Evolutionary conservation across 352 stramenopile genomes (phyloP), one percentile per base, ranked within the genome.

Genomic region (Phytophthora pseudosyringae): DNA sequence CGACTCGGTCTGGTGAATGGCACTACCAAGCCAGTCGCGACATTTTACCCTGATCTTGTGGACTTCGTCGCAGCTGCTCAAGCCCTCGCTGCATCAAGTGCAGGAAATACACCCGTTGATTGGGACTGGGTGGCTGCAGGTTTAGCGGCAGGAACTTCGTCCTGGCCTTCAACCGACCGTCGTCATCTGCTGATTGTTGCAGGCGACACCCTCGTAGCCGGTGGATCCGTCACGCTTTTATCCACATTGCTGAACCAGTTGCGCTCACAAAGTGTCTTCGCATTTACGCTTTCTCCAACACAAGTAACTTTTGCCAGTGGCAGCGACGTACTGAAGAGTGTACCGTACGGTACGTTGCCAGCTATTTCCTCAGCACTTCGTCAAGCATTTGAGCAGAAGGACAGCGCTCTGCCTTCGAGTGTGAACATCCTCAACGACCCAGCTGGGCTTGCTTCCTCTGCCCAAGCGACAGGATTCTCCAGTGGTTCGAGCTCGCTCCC

Each of bases 161-260:
- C 49, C 16, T 86, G 76, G 76, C 62, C 71, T 29, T 59, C 62
- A 25, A 46, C 35, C 4, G 71, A 75, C 11, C 65, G 74, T 15
- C 49, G 65, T 2, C 55, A 75, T 35, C 40, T 75, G 11, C 33
- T 75, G 15, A 36, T 75, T 32, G 38, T 64, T 59, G 61, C 48
- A 51, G 55, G 44, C 6, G 61, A 75, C 10, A 44, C 36, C 15
- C 40, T 75, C 13, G 35, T 50, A 28, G 36, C 45, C 16, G 52
- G 18, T 31, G 52, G 50, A 28, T 65, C 50, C 18, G 39, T 49
- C 32, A 61, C 38, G 43, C 28, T 62, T 18, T 29, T 62, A 4
- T 31, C 45, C 5, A 33, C 48, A 13, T 62, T 82, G 9, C 39
- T 60, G 49, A 56, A 5, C 5, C 49, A 49, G 6, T 44, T 75